Evolutionary conservation across 768 basidiomycete genomes (phyloP).

Genomic region (Crassisporium funariophilum): DNA sequence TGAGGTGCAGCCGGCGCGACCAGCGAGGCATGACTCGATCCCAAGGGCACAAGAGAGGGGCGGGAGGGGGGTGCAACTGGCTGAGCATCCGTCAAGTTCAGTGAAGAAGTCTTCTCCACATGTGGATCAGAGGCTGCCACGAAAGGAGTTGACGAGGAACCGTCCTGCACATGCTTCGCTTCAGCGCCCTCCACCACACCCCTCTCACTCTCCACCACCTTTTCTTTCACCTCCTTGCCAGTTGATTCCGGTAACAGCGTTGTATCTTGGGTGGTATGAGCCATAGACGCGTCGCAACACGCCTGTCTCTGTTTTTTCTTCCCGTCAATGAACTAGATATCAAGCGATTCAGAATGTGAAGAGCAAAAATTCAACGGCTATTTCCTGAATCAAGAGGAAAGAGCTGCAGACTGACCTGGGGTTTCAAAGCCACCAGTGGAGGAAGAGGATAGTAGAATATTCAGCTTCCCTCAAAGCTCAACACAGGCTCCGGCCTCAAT

Average conservation of each 20-base stretch:
- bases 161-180: conserved; percentile 18
- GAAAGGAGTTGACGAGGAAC: conserved; percentile 22
- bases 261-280: conserved; percentile 56
- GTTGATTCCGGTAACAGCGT: conserved; percentile 48
- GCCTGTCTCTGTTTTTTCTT: conserved; percentile 45
- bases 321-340: conserved; percentile 26
- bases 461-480: conserved; percentile 24
- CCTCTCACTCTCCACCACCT: conserved; percentile 29
- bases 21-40: conserved; percentile 36
- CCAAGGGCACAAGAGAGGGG: conserved; percentile 49
- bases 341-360: conserved; percentile 8
- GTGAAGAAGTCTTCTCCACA: conserved; percentile 25
- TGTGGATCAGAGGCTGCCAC: conserved; percentile 20
- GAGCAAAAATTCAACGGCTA: conserved; percentile 2
- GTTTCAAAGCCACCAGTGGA: conserved; percentile 35
- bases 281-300: conserved; percentile 84
- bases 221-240: conserved; percentile 38
- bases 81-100: conserved; percentile 27
- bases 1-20: conserved; percentile 45
- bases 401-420: conserved; percentile 36
- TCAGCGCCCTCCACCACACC: conserved; percentile 24
- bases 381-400: neutral
- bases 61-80: conserved; percentile 33
- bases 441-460: conserved; percentile 32
- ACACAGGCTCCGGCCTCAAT: conserved; percentile 19